Evolutionary conservation across 257 asterid genomes (phyloP).

Genomic region (Solanum pimpinellifolium): DNA sequence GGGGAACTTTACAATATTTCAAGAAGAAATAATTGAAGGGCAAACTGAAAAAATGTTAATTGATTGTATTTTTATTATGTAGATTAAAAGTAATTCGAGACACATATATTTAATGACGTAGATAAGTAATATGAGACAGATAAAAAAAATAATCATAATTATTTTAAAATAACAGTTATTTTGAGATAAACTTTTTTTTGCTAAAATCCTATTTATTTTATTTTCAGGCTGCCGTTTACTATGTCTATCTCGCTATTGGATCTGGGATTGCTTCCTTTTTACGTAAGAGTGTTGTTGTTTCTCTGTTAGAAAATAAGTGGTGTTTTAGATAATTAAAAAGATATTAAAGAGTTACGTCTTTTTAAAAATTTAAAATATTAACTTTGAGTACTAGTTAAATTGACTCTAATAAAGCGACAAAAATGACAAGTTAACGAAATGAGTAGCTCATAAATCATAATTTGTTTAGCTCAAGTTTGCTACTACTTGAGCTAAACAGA

Average conservation of each 20-base stretch:
- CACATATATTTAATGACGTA: too few species aligned
- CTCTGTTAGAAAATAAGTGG: not conserved
- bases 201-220: not conserved
- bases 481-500: not conserved
- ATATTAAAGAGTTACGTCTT: too few species aligned
- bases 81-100: not conserved
- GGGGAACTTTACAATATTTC: not conserved
- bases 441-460: too few species aligned
- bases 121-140: not conserved
- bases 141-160: too few species aligned
- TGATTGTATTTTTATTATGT: not conserved
- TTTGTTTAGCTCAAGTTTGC: too few species aligned
- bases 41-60: not conserved
- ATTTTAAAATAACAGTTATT: too few species aligned
- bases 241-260: conserved; percentile 46
- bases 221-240: conserved; percentile 40
- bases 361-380: too few species aligned
- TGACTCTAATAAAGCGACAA: too few species aligned
- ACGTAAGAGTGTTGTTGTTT: conserved; percentile 28
- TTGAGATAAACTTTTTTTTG: too few species aligned
- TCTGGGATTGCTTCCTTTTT: conserved; percentile 44
- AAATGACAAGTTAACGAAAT: too few species aligned
- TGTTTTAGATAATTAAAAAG: too few species aligned
- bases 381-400: too few species aligned
- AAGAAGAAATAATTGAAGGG: not conserved